A percentile compares a stretch with the other conserved stretches of the same genome.
These are phyloP conservation scores for Podospora tetraspora DNA, from an alignment of 495 filamentous ascomycete genomes.

Conservation along the genomic window DNA sequence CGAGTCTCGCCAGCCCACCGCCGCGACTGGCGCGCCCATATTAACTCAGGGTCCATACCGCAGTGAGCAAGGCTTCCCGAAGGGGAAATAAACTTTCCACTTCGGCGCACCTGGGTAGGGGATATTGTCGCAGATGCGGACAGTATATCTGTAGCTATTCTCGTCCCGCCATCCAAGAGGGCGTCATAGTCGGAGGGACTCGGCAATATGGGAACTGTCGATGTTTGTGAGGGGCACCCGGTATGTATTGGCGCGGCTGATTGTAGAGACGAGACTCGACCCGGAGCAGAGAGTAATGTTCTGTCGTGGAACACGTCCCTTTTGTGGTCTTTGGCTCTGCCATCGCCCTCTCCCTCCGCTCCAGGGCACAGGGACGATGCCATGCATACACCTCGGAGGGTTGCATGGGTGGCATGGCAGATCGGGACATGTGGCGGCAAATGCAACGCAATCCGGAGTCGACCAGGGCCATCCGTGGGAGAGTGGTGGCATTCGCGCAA, in stretches of 20 bases:
- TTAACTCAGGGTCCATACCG: not conserved
- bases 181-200: not conserved
- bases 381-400: not conserved
- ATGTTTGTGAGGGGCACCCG: not conserved
- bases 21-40: not conserved
- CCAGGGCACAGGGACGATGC: not conserved
- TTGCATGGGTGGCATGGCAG: not conserved
- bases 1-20: not conserved
- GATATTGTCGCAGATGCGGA: not conserved
- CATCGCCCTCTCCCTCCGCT: not conserved
- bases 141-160: constrained; percentile 15
- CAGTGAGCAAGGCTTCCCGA: not conserved
- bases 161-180: not conserved
- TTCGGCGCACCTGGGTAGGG: not conserved
- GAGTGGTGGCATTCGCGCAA: not conserved
- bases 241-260: not conserved
- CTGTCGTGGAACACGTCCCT: not conserved
- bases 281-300: not conserved
- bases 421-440: constrained; percentile 8
- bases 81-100: constrained; percentile 1
- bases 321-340: not conserved
- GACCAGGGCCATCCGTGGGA: not conserved
- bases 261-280: not conserved
- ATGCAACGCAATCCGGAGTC: not conserved
- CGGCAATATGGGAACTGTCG: not conserved